Conservation (phyloP, 2,329 filamentous ascomycete genomes). For the Trichoderma guizhouense region DNA sequence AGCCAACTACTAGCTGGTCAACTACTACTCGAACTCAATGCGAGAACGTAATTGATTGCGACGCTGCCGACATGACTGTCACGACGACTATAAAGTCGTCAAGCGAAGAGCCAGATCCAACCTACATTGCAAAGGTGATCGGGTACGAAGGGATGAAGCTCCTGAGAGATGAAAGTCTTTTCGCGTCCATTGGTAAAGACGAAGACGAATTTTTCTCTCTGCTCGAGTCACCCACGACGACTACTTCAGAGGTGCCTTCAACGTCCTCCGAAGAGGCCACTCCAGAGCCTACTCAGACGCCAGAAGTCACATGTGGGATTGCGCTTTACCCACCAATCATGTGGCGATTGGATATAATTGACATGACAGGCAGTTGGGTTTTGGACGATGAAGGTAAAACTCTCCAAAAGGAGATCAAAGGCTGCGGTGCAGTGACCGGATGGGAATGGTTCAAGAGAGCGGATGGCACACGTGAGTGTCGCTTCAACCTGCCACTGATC, state of each 20-base stretch:
- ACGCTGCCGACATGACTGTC: neutral
- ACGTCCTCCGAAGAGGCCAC: neutral
- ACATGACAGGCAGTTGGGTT: neutral
- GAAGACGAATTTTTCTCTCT: neutral
- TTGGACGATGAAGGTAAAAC: neutral
- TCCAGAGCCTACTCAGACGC: neutral
- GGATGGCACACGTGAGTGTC: neutral
- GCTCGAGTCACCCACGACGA: neutral
- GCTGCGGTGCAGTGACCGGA: neutral
- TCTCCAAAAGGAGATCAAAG: neutral
- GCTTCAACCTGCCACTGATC: neutral
- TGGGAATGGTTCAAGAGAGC: constrained; percentile 1
- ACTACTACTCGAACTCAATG: constrained; percentile 12
- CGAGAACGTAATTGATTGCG: constrained; percentile 10
- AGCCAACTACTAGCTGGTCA: neutral
- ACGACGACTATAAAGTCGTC: neutral
- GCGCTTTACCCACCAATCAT: neutral
- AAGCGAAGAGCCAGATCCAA: neutral
- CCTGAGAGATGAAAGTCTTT: neutral
- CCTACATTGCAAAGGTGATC: too few relatives aligned
- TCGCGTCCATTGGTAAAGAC: neutral
- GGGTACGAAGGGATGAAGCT: neutral
- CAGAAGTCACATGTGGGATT: neutral
- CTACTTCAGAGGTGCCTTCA: neutral
- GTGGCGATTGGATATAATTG: neutral